Conservation (phyloP, 768 basidiomycete species). For the Leccinum aurantiacum region DNA sequence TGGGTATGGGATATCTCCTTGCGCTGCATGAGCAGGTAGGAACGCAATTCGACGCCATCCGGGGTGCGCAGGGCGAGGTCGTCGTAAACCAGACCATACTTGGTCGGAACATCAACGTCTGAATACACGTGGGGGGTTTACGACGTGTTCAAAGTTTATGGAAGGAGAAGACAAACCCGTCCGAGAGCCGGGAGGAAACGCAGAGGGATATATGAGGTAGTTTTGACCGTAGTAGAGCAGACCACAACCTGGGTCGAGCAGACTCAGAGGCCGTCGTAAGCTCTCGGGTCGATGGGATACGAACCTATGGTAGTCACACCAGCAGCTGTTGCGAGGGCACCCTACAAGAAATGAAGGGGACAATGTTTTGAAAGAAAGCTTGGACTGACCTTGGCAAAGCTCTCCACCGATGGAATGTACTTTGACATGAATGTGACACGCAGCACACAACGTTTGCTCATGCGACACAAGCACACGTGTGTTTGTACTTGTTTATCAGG, state of each 20-base stretch:
- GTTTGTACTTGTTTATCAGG: constrained; percentile 14
- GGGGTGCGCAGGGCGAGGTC: constrained; percentile 69
- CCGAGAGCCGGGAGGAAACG: constrained; percentile 77
- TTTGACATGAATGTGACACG: constrained; percentile 32
- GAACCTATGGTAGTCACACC: constrained; percentile 57
- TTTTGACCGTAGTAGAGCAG: constrained; percentile 86
- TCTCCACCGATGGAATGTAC: constrained; percentile 43
- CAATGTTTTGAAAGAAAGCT: not conserved
- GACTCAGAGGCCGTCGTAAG: not conserved
- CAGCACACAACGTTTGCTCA: not conserved
- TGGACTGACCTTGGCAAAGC: constrained; percentile 42
- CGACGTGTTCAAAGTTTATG: not conserved
- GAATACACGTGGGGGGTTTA: constrained; percentile 1
- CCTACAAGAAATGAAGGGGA: constrained; percentile 33
- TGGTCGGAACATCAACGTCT: constrained; percentile 73
- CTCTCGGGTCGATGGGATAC: constrained; percentile 5
- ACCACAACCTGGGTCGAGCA: constrained; percentile 51
- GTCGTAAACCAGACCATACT: constrained; percentile 73
- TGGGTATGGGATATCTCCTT: constrained; percentile 43
- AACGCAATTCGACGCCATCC: constrained; percentile 70
- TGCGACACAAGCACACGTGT: not conserved
- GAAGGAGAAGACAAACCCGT: constrained; percentile 49
- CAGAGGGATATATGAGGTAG: constrained; percentile 87
- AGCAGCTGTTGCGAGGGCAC: constrained; percentile 54
- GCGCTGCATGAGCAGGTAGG: constrained; percentile 73